Conservation (phyloP, 768 basidiomycete species). For the Phylloporus rhodoxanthus region DNA sequence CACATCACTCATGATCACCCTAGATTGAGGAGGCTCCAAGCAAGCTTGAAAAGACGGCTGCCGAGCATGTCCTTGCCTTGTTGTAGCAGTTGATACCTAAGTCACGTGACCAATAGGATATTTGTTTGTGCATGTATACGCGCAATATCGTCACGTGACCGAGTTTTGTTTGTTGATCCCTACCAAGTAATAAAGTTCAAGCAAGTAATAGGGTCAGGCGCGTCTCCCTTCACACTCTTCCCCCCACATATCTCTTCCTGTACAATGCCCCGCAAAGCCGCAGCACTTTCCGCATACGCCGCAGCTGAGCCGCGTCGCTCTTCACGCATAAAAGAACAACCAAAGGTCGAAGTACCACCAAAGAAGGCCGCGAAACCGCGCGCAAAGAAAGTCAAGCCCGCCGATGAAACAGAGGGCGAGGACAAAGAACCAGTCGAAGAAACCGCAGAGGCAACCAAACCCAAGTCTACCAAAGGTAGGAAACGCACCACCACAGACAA, state of each 20-base stretch:
- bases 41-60: constrained; percentile 7
- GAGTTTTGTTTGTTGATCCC: constrained; percentile 33
- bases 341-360: constrained; percentile 43
- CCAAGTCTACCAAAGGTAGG: constrained; percentile 45
- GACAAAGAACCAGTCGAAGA: constrained; percentile 31
- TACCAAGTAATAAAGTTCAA: constrained; percentile 28
- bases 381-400: constrained; percentile 38
- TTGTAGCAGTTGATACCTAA: constrained; percentile 5
- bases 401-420: constrained; percentile 42
- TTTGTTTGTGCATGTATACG: constrained; percentile 30
- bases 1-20: not conserved
- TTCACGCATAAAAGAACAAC: constrained; percentile 66
- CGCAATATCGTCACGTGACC: constrained; percentile 28
- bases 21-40: constrained; percentile 13
- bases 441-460: constrained; percentile 33
- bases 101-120: constrained; percentile 13
- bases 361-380: constrained; percentile 68
- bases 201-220: constrained; percentile 24
- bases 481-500: constrained; percentile 47
- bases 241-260: constrained; percentile 8
- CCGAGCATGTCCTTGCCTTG: constrained; percentile 9
- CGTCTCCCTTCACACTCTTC: constrained; percentile 24
- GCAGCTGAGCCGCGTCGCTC: constrained; percentile 60
- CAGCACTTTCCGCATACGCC: constrained; percentile 35
- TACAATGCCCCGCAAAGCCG: constrained; percentile 68